Evolutionary conservation across 2,329 filamentous ascomycete genomes (phyloP).

Genomic region (Fusarium agapanthi): DNA sequence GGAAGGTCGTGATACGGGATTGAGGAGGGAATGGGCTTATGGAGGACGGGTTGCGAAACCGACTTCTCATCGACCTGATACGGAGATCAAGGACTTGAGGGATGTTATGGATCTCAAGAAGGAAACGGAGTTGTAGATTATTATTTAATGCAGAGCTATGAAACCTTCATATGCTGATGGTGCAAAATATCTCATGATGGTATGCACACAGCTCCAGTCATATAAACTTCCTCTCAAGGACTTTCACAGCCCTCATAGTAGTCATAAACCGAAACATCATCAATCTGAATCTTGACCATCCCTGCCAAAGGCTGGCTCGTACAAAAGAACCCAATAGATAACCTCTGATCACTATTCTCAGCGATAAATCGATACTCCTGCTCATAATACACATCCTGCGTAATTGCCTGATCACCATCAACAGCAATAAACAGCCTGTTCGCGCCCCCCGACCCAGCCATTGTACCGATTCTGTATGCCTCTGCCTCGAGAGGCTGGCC

Average conservation of each 20-base stretch:
- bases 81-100: not conserved
- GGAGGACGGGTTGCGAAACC: not conserved
- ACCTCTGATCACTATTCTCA: not conserved
- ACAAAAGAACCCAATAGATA: not conserved
- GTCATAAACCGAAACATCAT: not conserved
- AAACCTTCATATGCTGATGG: fast-evolving
- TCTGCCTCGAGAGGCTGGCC: not conserved
- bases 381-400: not conserved
- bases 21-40: constrained; percentile 6
- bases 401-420: not conserved
- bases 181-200: not conserved
- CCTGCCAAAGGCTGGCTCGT: not conserved
- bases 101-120: not conserved
- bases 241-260: not conserved
- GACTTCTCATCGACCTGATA: not conserved
- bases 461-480: constrained; percentile 31
- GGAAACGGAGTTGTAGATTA: not conserved
- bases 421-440: not conserved
- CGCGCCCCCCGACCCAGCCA: not conserved
- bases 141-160: fast-evolving
- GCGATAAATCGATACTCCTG: not conserved
- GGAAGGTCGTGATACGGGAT: not conserved
- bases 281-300: not conserved
- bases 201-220: not conserved
- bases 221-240: not conserved